These are phyloP conservation scores for Fusarium pilosicola DNA, from an alignment of 2,329 filamentous ascomycete genomes.

Conservation along the genomic window DNA sequence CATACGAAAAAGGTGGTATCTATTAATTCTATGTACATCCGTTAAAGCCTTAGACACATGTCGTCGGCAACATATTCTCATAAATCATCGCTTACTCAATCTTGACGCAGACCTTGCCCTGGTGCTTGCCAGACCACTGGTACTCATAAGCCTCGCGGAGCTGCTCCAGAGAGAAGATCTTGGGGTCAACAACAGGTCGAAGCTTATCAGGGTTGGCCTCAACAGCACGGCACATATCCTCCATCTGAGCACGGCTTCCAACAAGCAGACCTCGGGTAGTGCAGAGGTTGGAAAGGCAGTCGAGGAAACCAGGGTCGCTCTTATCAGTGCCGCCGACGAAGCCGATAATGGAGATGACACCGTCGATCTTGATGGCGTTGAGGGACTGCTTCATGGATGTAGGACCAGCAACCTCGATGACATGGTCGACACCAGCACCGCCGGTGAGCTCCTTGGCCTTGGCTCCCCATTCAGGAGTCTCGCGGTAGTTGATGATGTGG, in stretches of 20 bases:
- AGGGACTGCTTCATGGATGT: slow-evolving; percentile 57
- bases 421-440: slow-evolving; percentile 58
- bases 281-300: slow-evolving; percentile 47
- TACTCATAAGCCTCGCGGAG: slow-evolving; percentile 57
- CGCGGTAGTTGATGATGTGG: slow-evolving; percentile 62
- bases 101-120: slow-evolving; percentile 52
- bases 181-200: slow-evolving; percentile 59
- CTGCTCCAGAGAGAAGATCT: slow-evolving; percentile 57
- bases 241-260: slow-evolving; percentile 59
- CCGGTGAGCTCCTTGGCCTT: slow-evolving; percentile 55
- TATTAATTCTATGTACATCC: slow-evolving; percentile 11
- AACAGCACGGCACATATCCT: slow-evolving; percentile 62
- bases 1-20: slow-evolving; percentile 21
- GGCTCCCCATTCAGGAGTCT: slow-evolving; percentile 57
- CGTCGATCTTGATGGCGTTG: slow-evolving; percentile 57
- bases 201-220: slow-evolving; percentile 57
- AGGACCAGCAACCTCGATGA: slow-evolving; percentile 60
- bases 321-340: slow-evolving; percentile 46
- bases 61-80: neutral
- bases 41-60: neutral
- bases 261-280: slow-evolving; percentile 59
- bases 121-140: slow-evolving; percentile 50
- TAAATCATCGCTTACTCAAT: slow-evolving; percentile 40
- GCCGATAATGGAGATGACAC: slow-evolving; percentile 56
- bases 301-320: slow-evolving; percentile 49